A percentile compares a stretch with the other conserved stretches of the same genome.
Conservation (phyloP, 2,329 filamentous ascomycete species). For the Aspergillus vadensis region DNA sequence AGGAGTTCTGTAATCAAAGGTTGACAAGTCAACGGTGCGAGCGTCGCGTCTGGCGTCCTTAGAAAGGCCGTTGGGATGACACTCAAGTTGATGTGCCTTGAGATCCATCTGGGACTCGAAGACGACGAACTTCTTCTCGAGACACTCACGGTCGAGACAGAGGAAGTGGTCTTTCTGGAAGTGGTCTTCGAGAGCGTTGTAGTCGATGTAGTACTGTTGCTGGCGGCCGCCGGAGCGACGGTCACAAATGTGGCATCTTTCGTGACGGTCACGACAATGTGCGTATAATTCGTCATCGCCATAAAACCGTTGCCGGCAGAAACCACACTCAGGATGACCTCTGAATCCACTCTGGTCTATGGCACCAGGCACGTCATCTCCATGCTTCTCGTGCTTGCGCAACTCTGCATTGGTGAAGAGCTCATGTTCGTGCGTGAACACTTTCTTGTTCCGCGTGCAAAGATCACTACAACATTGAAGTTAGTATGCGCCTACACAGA, state of each 20-base stretch:
- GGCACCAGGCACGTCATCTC: conserved; percentile 87
- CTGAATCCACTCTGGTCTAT: conserved; percentile 93
- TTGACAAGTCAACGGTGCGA: conserved; percentile 80
- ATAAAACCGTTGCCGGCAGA: conserved; percentile 90
- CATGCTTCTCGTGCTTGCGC: conserved; percentile 82
- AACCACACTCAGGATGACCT: conserved; percentile 90
- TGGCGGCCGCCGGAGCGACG: conserved; percentile 62
- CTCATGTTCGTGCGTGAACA: conserved; percentile 97
- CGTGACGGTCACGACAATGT: conserved; percentile 91
- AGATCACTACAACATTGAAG: conserved; percentile 61
- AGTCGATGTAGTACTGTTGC: conserved; percentile 90
- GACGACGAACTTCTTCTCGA: conserved; percentile 97
- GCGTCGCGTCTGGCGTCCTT: conserved; percentile 84
- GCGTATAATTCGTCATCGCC: conserved; percentile 92
- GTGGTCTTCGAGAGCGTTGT: conserved; percentile 80
- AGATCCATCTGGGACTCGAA: conserved; percentile 94
- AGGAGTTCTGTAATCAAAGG: conserved; percentile 75
- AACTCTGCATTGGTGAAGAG: conserved; percentile 81
- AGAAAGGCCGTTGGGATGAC: conserved; percentile 76
- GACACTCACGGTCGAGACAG: conserved; percentile 80
- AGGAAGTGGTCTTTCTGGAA: conserved; percentile 85
- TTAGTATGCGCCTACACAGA: conserved; percentile 12
- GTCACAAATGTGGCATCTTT: conserved; percentile 94
- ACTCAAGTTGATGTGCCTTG: conserved; percentile 85
- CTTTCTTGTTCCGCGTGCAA: conserved; percentile 92